A percentile compares a stretch with the other conserved stretches of the same genome.
phyloP scores from a whole-genome alignment of 306 rosid species.

The Hylodesmum podocarpum region DNA sequence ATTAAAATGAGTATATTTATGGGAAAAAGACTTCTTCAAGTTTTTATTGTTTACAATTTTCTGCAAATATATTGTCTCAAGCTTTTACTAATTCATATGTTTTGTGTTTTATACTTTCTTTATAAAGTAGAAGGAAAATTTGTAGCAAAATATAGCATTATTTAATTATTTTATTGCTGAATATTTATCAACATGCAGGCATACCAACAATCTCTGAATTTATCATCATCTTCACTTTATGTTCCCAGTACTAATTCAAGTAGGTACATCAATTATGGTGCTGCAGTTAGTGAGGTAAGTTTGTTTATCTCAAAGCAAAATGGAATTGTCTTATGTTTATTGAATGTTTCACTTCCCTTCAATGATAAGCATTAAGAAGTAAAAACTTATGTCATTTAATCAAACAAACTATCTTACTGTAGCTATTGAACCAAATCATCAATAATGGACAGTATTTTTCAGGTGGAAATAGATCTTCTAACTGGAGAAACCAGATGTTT shows the following conservation, averaged over 20 bases:
- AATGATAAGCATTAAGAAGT: neutral
- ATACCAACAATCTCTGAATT: slow-evolving; percentile 50
- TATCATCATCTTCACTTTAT: slow-evolving; percentile 64
- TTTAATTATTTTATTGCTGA: neutral
- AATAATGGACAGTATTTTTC: slow-evolving; percentile 29
- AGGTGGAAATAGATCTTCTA: slow-evolving; percentile 88
- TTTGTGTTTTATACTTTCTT: no score
- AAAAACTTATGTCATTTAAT: neutral
- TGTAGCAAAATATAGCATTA: no score
- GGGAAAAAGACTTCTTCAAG: no score
- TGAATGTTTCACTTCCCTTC: neutral
- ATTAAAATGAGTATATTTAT: no score
- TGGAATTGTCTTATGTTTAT: neutral
- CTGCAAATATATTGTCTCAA: neutral
- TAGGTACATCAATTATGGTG: slow-evolving; percentile 72
- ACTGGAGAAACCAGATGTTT: slow-evolving; percentile 75
- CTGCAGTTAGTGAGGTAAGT: slow-evolving; percentile 83
- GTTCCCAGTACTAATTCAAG: slow-evolving; percentile 45
- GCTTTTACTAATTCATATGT: no score
- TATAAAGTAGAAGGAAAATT: no score
- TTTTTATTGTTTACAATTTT: neutral
- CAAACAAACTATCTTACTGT: neutral
- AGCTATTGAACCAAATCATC: neutral
- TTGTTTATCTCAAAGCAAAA: neutral
- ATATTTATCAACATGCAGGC: slow-evolving; percentile 54